Conservation (phyloP, 768 basidiomycete species). For the Trametes cingulata region DNA sequence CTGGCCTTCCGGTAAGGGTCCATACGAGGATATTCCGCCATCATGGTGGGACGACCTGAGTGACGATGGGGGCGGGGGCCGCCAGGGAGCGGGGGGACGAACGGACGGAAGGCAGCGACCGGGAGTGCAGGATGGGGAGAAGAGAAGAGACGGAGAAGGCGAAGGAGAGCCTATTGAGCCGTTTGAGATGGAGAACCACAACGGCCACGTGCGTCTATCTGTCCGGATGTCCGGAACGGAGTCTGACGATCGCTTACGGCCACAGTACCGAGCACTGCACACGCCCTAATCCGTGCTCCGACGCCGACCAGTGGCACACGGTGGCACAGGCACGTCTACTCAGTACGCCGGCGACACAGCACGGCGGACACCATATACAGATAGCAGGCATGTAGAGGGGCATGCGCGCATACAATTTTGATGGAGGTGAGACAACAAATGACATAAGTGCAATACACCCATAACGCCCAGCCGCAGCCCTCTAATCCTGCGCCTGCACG, state of each 20-base stretch:
- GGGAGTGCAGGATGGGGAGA: constrained; percentile 34
- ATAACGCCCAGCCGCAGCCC: constrained; percentile 34
- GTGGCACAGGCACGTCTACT: constrained; percentile 1
- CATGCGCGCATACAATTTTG: constrained; percentile 40
- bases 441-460: constrained; percentile 36
- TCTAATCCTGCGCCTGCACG: constrained; percentile 69
- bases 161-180: constrained; percentile 16
- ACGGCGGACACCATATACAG: constrained; percentile 13
- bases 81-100: constrained; percentile 37
- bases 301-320: not conserved
- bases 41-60: constrained; percentile 35
- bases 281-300: not conserved
- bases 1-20: constrained; percentile 68
- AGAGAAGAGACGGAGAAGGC: constrained; percentile 26
- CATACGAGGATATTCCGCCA: constrained; percentile 60
- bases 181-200: constrained; percentile 24
- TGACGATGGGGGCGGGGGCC: constrained; percentile 39
- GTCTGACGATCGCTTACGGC: not conserved
- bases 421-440: constrained; percentile 29
- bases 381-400: constrained; percentile 27
- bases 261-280: not conserved
- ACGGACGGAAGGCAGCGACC: constrained; percentile 33
- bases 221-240: constrained; percentile 20
- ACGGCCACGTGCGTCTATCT: constrained; percentile 26
- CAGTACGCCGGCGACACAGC: not conserved